phyloP scores from a whole-genome alignment of 208 protist species.

The Wallacemonas sp. region DNA sequence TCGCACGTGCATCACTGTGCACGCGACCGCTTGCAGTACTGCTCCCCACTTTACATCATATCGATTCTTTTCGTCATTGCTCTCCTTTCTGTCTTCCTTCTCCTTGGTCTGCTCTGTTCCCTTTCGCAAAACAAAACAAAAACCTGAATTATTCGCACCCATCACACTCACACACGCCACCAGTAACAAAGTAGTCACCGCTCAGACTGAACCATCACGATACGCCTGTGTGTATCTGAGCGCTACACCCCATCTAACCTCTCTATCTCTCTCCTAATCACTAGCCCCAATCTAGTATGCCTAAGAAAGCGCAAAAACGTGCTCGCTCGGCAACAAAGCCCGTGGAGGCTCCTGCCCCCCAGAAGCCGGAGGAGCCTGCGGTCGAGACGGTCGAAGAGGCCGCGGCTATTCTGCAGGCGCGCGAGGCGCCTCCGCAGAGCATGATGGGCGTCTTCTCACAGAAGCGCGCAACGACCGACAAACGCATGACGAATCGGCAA shows the following conservation, averaged over 20 bases:
- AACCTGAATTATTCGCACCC: no score
- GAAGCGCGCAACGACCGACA: constrained; percentile 58
- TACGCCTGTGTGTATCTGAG: no score
- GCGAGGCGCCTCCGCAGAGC: constrained; percentile 25
- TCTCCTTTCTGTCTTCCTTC: not conserved
- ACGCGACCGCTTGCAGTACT: no score
- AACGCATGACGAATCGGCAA: constrained; percentile 92
- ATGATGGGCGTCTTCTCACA: constrained; percentile 64
- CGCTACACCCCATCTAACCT: no score
- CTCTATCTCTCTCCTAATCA: no score
- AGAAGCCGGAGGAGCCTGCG: not conserved
- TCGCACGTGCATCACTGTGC: no score
- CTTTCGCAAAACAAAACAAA: no score
- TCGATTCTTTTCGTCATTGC: not conserved
- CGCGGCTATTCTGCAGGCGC: constrained; percentile 16
- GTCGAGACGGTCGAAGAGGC: constrained; percentile 16
- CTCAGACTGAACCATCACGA: no score
- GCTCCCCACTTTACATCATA: not conserved
- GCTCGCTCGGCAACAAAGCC: constrained; percentile 15
- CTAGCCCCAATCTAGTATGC: no score
- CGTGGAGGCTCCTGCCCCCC: not conserved
- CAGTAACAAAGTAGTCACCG: no score
- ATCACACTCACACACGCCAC: no score
- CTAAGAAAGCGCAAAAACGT: constrained; percentile 27
- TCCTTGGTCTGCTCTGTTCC: no score